Conservation (phyloP, 441 rosid genomes). For the Raphanus hybrid region DNA sequence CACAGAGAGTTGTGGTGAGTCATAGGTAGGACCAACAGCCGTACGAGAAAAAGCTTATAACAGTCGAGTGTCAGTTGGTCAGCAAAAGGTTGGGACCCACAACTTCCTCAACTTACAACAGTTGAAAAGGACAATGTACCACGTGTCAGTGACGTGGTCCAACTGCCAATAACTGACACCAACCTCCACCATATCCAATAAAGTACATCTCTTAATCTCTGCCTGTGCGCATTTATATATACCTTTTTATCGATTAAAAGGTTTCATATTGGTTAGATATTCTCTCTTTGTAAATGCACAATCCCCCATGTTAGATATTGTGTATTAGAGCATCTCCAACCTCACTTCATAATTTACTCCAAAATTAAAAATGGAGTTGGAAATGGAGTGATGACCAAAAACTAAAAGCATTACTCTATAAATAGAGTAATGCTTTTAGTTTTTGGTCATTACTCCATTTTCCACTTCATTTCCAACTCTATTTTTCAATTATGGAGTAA, state of each 20-base stretch:
- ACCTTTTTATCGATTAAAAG: not conserved
- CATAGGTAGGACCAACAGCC: not conserved
- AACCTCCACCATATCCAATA: slow-evolving; percentile 17
- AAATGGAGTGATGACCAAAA: too few species aligned
- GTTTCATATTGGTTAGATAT: not conserved
- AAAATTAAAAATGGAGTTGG: too few species aligned
- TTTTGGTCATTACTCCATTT: too few species aligned
- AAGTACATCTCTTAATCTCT: slow-evolving; percentile 14
- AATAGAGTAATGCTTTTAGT: too few species aligned
- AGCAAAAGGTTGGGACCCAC: slow-evolving; percentile 27
- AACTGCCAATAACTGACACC: slow-evolving; percentile 33
- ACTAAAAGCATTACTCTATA: too few species aligned
- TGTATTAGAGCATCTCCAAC: not conserved
- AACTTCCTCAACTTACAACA: not conserved
- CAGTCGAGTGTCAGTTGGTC: slow-evolving; percentile 27
- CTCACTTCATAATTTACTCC: too few species aligned
- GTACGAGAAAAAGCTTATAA: slow-evolving; percentile 26
- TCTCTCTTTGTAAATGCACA: not conserved
- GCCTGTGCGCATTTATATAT: not conserved
- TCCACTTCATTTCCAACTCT: too few species aligned
- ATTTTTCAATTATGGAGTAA: too few species aligned
- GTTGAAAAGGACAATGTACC: not conserved
- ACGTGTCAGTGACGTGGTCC: slow-evolving; percentile 26
- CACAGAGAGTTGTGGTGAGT: slow-evolving; percentile 16
- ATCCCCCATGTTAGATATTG: slow-evolving; percentile 4